Base-by-base conservation (phyloP, 768 basidiomycete species). In the Obba rivulosa region DNA sequence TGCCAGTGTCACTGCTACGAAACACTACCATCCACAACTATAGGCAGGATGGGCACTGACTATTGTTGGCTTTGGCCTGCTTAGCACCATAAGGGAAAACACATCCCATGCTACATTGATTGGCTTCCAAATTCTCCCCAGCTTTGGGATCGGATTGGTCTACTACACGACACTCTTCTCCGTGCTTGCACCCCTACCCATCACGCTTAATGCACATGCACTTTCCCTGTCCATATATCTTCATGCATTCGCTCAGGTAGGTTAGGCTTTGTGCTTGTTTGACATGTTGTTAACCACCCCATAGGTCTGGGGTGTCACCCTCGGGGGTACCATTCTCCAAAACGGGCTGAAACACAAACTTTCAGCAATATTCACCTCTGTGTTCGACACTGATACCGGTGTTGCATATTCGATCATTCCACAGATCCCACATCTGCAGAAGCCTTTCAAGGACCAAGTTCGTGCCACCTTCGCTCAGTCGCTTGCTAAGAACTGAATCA, bases 11-110 rank as follows among this genome's bases (percentile, higher is more conserved):
- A 65, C 62, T 13, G 39, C 54, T 16, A 58, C 66, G 1, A 62
- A 67, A 4, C 57, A 62, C 25, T 79, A 77, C 57, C 46, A 66
- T 10, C 65, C 65, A 0, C 68, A 65, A 45, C 70, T 69, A 45
- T 62, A 61, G 45, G 7, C 58, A 4, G 71, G 62, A 4, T 77
- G 74, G 73, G 50, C 45, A 1, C 46, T 72, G 14, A 54, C 62
- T 10, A 46, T 69, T 23, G 18, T 69, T 23, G 69, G 70, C 3
- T 60, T 69, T 17, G 68, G 68, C 3, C 43, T 76, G 1, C 46
- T 76, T 22, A 65, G 62, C 3, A 56, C 66, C 0, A 50, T 72
- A 14, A 48, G 54, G 2, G 51, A 48, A 2, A 39, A 62, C 31
- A 63, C 57, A 24, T 44, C 46, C 2, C 14, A 39, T 3, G 54